Evolutionary conservation across 768 basidiomycete species (phyloP).

Genomic region (Kwoniella sp.): DNA sequence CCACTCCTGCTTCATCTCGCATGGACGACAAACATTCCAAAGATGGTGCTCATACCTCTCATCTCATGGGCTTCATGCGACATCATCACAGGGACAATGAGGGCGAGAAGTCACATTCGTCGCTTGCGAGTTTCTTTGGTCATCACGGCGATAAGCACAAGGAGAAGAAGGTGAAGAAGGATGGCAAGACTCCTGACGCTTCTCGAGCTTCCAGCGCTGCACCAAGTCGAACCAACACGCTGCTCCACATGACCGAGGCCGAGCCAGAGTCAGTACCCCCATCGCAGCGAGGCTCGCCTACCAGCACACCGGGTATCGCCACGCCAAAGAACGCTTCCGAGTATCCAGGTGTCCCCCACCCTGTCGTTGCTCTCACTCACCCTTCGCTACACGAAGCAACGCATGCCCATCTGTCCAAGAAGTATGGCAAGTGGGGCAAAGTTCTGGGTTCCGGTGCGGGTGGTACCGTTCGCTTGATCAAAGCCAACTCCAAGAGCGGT

Average conservation of each 20-base stretch:
- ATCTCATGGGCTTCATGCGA: slow-evolving; percentile 54
- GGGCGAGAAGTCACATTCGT: slow-evolving; percentile 52
- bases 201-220: slow-evolving; percentile 37
- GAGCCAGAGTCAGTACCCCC: slow-evolving; percentile 24
- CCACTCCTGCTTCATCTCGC: slow-evolving; percentile 21
- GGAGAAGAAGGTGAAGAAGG: slow-evolving; percentile 44
- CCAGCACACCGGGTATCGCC: slow-evolving; percentile 38
- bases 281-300: slow-evolving; percentile 26
- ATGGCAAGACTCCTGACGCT: slow-evolving; percentile 37
- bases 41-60: slow-evolving; percentile 46
- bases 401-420: slow-evolving; percentile 79
- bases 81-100: slow-evolving; percentile 54
- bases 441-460: slow-evolving; percentile 94
- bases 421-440: slow-evolving; percentile 98
- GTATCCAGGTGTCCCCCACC: slow-evolving; percentile 52
- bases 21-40: slow-evolving; percentile 31
- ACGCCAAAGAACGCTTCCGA: slow-evolving; percentile 49
- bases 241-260: slow-evolving; percentile 29
- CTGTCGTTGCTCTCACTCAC: slow-evolving; percentile 52
- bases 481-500: slow-evolving; percentile 77
- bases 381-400: slow-evolving; percentile 57
- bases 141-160: slow-evolving; percentile 47
- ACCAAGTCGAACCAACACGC: slow-evolving; percentile 40
- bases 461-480: slow-evolving; percentile 96
- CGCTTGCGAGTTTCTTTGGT: slow-evolving; percentile 54